Evolutionary conservation across 2,329 filamentous ascomycete species (phyloP), one percentile per base, ranked within the genome.

Genomic region (Bipolaris cookei): DNA sequence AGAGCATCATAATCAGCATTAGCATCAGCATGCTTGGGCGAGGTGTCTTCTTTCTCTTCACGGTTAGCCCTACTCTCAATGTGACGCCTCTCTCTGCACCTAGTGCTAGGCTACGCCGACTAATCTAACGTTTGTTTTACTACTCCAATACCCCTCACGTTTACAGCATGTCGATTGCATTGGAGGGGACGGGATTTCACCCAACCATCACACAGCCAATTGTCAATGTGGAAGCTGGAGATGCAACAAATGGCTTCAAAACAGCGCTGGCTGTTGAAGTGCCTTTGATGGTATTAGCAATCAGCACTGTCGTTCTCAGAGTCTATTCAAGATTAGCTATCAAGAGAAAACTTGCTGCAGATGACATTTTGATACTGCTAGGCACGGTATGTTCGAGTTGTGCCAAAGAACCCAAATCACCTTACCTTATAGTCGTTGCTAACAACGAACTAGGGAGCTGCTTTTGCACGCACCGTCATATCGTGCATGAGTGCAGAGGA

Each of bases 401-500:
- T 16, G 13, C 3, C 14, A 16, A 23, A 20, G 3, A 32, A 7
- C 6, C 32, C 2, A 28, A 16, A 18, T 39, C 7, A 37, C 7
- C 3, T 30, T 2, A 4, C 8, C 20, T 0, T 18, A 1, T 21
- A 13, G 21, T 34, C 23, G 7, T 4, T n/a, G 43, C 58, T 67
- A 50, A 67, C 30, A 47, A 6, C 4, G 4, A 8, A 18, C 11
- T 10, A 68, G 66, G 46, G 38, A 13, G 66, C 63, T 16, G 67
- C 67, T 7, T 51, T 72, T 41, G 63, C 55, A 6, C 56, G 69
- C 6, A 71, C 67, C 1, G 54, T 69, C 3, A 66, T 72, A 23
- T 66, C 63, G 1, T 72, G 69, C 43, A 68, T 69, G 62, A 69
- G 67, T 49, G 66, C 68, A 23, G 60, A 68, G 23, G 67, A 71